Conservation (phyloP, 2,329 filamentous ascomycete species). For the Phialophora macrospora region DNA sequence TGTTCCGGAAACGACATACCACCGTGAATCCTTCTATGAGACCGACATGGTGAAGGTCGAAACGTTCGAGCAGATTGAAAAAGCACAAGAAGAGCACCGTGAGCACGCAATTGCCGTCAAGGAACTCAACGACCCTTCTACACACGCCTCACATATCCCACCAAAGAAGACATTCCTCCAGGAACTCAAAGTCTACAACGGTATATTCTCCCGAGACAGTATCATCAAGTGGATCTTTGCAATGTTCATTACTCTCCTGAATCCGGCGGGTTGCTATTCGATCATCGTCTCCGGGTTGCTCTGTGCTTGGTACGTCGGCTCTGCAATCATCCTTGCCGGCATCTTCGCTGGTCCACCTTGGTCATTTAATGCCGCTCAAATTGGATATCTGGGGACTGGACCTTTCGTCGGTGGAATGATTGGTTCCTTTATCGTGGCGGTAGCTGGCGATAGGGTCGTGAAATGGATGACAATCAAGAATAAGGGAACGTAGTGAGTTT, state of each 20-base stretch:
- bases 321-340: constrained; percentile 41
- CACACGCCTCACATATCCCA: constrained; percentile 6
- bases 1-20: constrained; percentile 40
- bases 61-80: constrained; percentile 20
- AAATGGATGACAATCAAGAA: constrained; percentile 51
- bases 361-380: constrained; percentile 41
- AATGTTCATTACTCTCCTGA: constrained; percentile 42
- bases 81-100: constrained; percentile 14
- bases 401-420: constrained; percentile 32
- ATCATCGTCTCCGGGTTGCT: constrained; percentile 32
- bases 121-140: constrained; percentile 12
- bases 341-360: constrained; percentile 43
- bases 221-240: constrained; percentile 41
- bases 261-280: constrained; percentile 41
- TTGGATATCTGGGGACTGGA: constrained; percentile 39
- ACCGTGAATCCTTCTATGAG: constrained; percentile 35
- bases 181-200: constrained; percentile 35
- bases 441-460: constrained; percentile 42
- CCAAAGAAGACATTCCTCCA: constrained; percentile 35
- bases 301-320: constrained; percentile 40
- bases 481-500: constrained; percentile 46
- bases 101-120: constrained; percentile 21
- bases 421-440: constrained; percentile 49
- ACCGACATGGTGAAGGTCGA: constrained; percentile 31
- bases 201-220: constrained; percentile 30